A percentile compares a stretch with the other conserved stretches of the same genome.
phyloP scores from a whole-genome alignment of 208 protist genomes.

The Polymyxa betae region DNA sequence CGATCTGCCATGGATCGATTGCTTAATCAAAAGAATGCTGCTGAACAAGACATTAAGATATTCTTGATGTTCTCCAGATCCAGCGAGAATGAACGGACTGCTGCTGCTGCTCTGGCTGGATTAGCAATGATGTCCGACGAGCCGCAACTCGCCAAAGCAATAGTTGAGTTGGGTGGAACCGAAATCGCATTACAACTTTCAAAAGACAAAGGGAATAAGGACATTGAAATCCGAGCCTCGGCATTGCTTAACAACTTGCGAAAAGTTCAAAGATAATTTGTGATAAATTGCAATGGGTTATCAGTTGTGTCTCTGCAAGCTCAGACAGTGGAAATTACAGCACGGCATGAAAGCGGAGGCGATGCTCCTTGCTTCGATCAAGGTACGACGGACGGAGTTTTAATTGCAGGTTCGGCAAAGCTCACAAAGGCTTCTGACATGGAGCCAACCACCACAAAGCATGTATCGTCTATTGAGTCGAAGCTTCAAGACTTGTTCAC shows the following conservation, averaged over 20 bases:
- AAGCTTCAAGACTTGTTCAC: slow-evolving; percentile 33
- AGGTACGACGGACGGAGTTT: too few relatives aligned
- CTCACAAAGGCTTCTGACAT: too few relatives aligned
- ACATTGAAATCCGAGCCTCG: neutral
- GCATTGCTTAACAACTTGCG: neutral
- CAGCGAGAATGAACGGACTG: neutral
- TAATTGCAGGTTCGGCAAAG: too few relatives aligned
- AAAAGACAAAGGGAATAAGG: neutral
- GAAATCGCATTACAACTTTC: neutral
- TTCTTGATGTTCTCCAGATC: slow-evolving; percentile 21
- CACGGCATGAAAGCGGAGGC: too few relatives aligned
- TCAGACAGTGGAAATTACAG: too few relatives aligned
- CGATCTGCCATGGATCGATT: neutral
- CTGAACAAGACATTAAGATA: neutral
- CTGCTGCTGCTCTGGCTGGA: neutral
- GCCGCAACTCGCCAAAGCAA: neutral
- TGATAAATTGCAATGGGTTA: too few relatives aligned
- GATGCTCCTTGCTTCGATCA: too few relatives aligned
- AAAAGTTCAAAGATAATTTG: too few relatives aligned
- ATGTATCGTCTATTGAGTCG: neutral
- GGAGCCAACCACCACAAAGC: neutral
- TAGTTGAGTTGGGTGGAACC: neutral
- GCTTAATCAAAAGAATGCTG: neutral
- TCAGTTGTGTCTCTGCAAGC: too few relatives aligned
- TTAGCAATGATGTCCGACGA: slow-evolving; percentile 41